These are phyloP conservation scores for Puccinia triticina DNA, from an alignment of 1,284 basidiomycete genomes.

Conservation along the genomic window DNA sequence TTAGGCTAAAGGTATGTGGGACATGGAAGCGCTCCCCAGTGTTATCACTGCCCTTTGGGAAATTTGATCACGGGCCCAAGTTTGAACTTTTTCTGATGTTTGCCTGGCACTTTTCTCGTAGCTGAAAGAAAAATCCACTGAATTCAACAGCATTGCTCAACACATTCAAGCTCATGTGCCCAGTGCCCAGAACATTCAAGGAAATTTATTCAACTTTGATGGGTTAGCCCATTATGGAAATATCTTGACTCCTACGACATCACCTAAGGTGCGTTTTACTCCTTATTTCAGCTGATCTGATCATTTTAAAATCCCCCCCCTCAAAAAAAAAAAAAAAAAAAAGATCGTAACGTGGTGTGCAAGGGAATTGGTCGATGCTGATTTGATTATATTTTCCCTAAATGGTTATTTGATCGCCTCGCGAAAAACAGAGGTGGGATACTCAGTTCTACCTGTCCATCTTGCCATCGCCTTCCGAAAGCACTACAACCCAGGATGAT, in stretches of 20 bases:
- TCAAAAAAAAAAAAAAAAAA: too few species aligned
- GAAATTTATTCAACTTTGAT: neutral
- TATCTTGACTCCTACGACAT: slow-evolving; percentile 51
- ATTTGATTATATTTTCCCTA: neutral
- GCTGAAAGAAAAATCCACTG: neutral
- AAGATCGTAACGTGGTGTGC: neutral
- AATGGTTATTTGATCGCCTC: slow-evolving; percentile 50
- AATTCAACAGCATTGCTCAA: neutral
- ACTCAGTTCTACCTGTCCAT: slow-evolving; percentile 57
- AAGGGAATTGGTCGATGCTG: neutral
- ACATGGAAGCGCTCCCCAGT: neutral
- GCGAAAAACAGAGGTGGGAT: slow-evolving; percentile 56
- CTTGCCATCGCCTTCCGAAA: slow-evolving; percentile 42
- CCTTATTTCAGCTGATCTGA: neutral
- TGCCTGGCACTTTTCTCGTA: neutral
- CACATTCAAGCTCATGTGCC: neutral
- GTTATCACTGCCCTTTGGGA: slow-evolving; percentile 5
- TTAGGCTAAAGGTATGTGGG: slow-evolving; percentile 41
- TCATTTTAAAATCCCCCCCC: neutral
- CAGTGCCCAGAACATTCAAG: neutral
- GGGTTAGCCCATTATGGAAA: slow-evolving; percentile 53
- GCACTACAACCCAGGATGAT: neutral
- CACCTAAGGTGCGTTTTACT: neutral
- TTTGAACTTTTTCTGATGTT: neutral
- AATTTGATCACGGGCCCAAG: neutral